Base-by-base conservation (phyloP, 1,139 yeast genomes). In the Diutina catenulata region DNA sequence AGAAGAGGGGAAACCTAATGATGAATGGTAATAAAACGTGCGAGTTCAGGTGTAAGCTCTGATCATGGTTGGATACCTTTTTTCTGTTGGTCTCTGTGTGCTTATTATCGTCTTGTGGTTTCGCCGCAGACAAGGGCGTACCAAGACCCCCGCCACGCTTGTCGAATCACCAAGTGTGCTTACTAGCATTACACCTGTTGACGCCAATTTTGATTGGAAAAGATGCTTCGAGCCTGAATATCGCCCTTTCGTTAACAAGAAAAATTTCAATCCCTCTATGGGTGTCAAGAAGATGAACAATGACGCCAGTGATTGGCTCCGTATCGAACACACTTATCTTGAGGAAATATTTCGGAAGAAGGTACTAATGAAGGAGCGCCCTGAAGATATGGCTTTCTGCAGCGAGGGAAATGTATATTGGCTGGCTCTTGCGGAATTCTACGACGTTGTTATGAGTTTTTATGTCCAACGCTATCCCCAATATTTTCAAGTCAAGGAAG, bases 181-280 rank as follows among this genome's bases (percentile, higher is more conserved):
- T 13, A 31, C 20, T 21, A 19, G 21, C 14, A 29, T 42, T n/a
- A 16, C 32, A 8, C 40, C 47, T 3, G 39, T 45, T 21, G 41
- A 31, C 4, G 15, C 27, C 1, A 39, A 37, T 9, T 45, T 45
- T 21, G 29, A 41, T 14, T 44, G 44, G 46, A 32, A 39, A 9
- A 33, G 37, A 14, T 39, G 43, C 13, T 39, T 35, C 7, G 45
- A 47, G 3, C n/a, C 35, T 3, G 18, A 36, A 5, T 31, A 40
- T 18, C 43, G 46, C 9, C 48, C 48, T 1, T 46, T 46, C 32
- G 41, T 45, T 1, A 60, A 59, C 3, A 63, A 63, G 39, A 53
- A 49, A 29, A 59, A 59, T 47, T 61, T 61, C 45, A 59, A 59
- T 32, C 60, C 64, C 3, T 55, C 60, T n/a, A 58, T 65, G 65